Percentiles rank a stretch among this genome's conserved stretches.
Conservation (phyloP, 2,329 filamentous ascomycete genomes). For the Colletotrichum falcatum region DNA sequence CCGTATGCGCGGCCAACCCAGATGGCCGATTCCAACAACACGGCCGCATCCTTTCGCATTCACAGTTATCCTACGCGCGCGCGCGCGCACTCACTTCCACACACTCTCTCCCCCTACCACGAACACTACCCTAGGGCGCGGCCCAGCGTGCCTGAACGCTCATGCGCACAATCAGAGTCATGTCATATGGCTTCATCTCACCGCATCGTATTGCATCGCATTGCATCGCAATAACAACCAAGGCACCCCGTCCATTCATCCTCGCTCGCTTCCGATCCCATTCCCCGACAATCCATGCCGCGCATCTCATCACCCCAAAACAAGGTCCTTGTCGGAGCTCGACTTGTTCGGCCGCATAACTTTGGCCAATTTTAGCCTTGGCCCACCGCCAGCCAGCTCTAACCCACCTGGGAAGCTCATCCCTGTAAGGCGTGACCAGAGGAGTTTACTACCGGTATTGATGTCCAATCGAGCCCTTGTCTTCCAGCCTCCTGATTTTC, state of each 20-base stretch:
- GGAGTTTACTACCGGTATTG: no score
- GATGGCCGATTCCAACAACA: slow-evolving; percentile 31
- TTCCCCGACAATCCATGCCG: slow-evolving; percentile 36
- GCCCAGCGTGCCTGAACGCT: slow-evolving; percentile 15
- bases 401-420: slow-evolving; percentile 20
- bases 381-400: slow-evolving; percentile 12
- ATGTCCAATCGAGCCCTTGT: slow-evolving; percentile 20
- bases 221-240: slow-evolving; percentile 12
- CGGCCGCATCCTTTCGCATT: slow-evolving; percentile 17
- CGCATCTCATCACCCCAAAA: slow-evolving; percentile 32
- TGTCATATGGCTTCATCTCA: not conserved
- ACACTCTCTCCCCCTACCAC: not conserved
- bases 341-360: slow-evolving; percentile 32
- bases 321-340: slow-evolving; percentile 9
- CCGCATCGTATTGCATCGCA: slow-evolving; percentile 13
- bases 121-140: slow-evolving; percentile 4
- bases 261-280: slow-evolving; percentile 15
- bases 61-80: not conserved
- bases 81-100: not conserved
- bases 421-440: slow-evolving; percentile 30
- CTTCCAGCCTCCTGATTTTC: slow-evolving; percentile 8
- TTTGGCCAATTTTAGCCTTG: slow-evolving; percentile 36
- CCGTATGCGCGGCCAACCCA: slow-evolving; percentile 28
- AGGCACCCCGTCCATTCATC: slow-evolving; percentile 21
- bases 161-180: slow-evolving; percentile 29